These are phyloP conservation scores for Primulina eburnea DNA, from an alignment of 257 asterid genomes.

Conservation along the genomic window DNA sequence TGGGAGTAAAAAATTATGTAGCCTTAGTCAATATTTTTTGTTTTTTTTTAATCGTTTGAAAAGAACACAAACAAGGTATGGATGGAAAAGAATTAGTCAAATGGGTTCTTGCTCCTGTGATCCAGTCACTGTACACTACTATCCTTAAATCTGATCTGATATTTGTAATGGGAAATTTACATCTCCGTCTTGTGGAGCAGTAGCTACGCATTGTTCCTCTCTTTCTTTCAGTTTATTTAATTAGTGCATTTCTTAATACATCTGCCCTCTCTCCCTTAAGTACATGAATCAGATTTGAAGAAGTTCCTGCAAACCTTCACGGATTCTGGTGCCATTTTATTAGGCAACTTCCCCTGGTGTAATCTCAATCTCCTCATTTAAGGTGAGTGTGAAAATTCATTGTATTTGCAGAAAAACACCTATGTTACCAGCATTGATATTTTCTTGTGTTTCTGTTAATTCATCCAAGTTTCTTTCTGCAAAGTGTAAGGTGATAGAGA, in stretches of 20 bases:
- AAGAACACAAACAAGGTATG: constrained; percentile 32
- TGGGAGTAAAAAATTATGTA: constrained; percentile 52
- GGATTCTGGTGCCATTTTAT: background rate
- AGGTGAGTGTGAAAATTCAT: background rate
- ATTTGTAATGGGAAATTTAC: constrained; percentile 38
- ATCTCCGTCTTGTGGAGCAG: constrained; percentile 23
- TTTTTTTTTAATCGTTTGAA: constrained; percentile 19
- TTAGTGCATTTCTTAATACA: background rate
- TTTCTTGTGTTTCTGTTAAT: background rate
- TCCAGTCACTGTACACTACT: constrained; percentile 51
- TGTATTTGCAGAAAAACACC: background rate
- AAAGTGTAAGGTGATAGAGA: background rate
- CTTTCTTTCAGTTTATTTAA: background rate
- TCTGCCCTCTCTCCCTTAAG: background rate
- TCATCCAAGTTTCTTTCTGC: background rate
- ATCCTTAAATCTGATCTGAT: constrained; percentile 31
- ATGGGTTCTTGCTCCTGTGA: constrained; percentile 37
- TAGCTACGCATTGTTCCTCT: background rate
- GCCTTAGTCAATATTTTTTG: constrained; percentile 34
- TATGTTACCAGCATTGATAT: too few species aligned
- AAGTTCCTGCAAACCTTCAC: background rate
- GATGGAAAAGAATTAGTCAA: constrained; percentile 31
- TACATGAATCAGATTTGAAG: background rate
- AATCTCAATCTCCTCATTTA: background rate
- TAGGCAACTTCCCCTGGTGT: background rate